Base-by-base conservation (phyloP, 2,329 filamentous ascomycete species). In the Bipolaris victoriae region DNA sequence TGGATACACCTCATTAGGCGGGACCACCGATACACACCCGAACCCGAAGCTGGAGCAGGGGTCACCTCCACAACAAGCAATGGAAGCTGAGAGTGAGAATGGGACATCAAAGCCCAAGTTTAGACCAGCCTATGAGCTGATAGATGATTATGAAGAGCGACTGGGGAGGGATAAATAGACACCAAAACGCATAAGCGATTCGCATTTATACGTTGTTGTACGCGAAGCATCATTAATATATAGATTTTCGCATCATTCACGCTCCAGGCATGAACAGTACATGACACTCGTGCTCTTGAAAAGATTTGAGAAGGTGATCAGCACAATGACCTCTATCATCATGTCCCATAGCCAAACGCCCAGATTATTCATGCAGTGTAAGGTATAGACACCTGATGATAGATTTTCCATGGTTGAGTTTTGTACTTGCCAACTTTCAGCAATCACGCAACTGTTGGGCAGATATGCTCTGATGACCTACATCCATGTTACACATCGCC, bases 1-100 rank as follows among this genome's bases (percentile, higher is more conserved):
- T 64, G 94, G 94, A 9, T 97, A 95, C 77, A 97, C 95, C 2
- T 94, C 90, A 62, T 82, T 99, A n/a, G 95, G 95, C 18, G 94
- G 95, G 3, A 92, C 87, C 22, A 88, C 87, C 54, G 92, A 99
- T 77, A 99, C 95, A 2, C 85, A 90, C 63, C 93, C 92, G 0
- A 99, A 99, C 72, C 95, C 95, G 9, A 86, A 85, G 18, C 73
- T 78, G 16, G 71, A 72, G 18, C 65, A 69, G 41, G 62, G 69
- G 39, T 61, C 65, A 24, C 66, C 66, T 9, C 54, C 66, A 7
- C 63, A 53, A 35, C 59, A 67, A 50, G 53, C 61, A 24, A 44
- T 63, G 11, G 62, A 66, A 43, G 24, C 52, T 15, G 55, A 39
- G 29, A 50, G 58, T n/a, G 24, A 59, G 15, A 67, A 66, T 39